Conservation (phyloP, 306 rosid species). For the Prunus mume region DNA sequence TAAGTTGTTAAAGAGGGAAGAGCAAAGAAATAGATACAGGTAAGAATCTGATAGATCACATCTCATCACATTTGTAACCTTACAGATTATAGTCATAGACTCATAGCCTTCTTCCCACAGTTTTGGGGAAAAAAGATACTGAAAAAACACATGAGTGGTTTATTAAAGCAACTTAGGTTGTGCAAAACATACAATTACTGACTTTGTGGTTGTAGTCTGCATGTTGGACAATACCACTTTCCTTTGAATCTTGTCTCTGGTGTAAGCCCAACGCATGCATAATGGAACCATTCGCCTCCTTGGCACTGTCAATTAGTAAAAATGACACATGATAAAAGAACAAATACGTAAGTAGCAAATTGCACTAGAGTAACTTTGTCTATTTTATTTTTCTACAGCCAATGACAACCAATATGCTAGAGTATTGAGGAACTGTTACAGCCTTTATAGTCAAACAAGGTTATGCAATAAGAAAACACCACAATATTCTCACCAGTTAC, state of each 20-base stretch:
- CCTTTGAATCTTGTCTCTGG: constrained; percentile 98
- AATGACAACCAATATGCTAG: background rate
- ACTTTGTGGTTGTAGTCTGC: constrained; percentile 58
- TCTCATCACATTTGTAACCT: background rate
- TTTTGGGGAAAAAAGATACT: constrained; percentile 17
- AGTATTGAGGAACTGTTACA: background rate
- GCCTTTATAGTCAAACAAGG: background rate
- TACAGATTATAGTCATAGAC: background rate
- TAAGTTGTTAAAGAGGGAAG: background rate
- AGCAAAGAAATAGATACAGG: background rate
- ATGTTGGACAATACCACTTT: constrained; percentile 98
- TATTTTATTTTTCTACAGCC: background rate
- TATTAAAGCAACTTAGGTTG: background rate
- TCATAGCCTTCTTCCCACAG: background rate
- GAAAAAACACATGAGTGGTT: constrained; percentile 17
- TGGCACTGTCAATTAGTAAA: constrained; percentile 58
- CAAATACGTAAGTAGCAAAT: background rate
- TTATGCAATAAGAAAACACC: background rate
- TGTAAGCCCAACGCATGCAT: constrained; percentile 91
- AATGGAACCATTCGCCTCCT: constrained; percentile 99
- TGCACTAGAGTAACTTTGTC: background rate
- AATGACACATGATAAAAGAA: background rate
- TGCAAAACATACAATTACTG: constrained; percentile 22
- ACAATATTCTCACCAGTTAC: background rate
- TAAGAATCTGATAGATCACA: background rate